Percentiles rank a stretch among this genome's conserved stretches.
phyloP scores from a whole-genome alignment of 768 basidiomycete species.

The Collybiopsis confluens region DNA sequence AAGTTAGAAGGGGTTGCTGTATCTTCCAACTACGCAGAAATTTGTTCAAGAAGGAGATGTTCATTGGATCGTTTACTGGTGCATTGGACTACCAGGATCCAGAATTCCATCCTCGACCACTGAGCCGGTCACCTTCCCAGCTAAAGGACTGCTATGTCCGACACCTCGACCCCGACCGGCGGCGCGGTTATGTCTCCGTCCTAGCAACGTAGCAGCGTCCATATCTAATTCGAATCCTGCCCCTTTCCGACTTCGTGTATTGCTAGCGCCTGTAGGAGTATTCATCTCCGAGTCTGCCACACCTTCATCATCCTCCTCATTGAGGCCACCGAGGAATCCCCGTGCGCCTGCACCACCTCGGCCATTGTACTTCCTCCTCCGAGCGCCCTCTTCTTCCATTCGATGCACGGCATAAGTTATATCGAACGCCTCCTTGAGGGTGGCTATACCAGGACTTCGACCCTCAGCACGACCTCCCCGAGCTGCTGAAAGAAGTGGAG shows the following conservation, averaged over 20 bases:
- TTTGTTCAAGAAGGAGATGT: too few species aligned
- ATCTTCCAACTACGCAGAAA: too few species aligned
- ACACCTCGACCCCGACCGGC: conserved; percentile 10
- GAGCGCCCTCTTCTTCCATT: conserved; percentile 97
- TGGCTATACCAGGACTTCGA: conserved; percentile 87
- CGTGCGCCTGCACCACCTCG: conserved; percentile 72
- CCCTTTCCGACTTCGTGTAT: neutral
- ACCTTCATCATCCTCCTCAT: conserved; percentile 90
- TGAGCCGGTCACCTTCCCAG: conserved; percentile 1
- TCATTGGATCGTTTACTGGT: neutral
- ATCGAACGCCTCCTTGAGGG: conserved; percentile 97
- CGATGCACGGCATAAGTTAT: conserved; percentile 98
- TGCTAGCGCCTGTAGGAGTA: too few species aligned
- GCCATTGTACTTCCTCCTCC: conserved; percentile 77
- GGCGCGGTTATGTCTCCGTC: conserved; percentile 52
- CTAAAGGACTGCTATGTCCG: conserved; percentile 10
- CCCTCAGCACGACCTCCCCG: conserved; percentile 73
- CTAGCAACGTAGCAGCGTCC: conserved; percentile 81
- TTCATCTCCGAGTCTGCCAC: conserved; percentile 18
- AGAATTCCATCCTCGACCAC: neutral
- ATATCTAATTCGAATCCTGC: conserved; percentile 78
- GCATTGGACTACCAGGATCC: conserved; percentile 13
- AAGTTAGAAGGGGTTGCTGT: neutral
- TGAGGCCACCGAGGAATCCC: conserved; percentile 80
- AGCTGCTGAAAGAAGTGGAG: conserved; percentile 80